Conservation (phyloP, 75 land plant genomes). For the Ceratopteris richardii region DNA sequence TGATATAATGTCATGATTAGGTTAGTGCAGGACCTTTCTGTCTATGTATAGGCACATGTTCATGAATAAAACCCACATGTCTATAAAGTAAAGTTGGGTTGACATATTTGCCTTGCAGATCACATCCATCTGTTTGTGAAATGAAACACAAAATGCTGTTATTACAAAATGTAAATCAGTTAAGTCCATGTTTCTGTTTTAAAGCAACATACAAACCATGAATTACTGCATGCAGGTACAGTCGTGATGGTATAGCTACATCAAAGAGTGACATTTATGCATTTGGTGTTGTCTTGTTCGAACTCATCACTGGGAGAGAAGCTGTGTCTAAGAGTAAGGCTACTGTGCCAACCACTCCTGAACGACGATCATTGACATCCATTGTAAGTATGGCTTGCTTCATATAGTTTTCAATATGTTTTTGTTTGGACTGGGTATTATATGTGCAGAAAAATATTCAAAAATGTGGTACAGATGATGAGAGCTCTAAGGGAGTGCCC, state of each 20-base stretch:
- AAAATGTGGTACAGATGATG: slow-evolving; percentile 49
- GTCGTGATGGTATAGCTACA: slow-evolving; percentile 71
- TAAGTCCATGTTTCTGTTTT: not conserved
- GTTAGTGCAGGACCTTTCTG: no score
- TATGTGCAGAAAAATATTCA: no score
- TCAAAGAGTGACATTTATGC: slow-evolving; percentile 85
- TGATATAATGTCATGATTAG: no score
- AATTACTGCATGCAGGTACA: slow-evolving; percentile 35
- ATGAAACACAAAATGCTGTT: not conserved
- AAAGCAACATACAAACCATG: not conserved
- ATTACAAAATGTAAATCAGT: not conserved
- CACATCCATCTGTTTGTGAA: no score
- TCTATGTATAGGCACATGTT: no score
- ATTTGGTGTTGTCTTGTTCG: slow-evolving; percentile 88
- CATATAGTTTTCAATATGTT: no score
- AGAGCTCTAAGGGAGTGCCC: slow-evolving; percentile 45
- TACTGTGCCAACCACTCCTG: slow-evolving; percentile 27
- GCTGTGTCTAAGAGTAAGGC: slow-evolving; percentile 51
- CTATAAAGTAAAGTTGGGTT: no score
- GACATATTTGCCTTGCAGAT: no score
- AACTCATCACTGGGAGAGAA: slow-evolving; percentile 66
- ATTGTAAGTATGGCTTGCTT: slow-evolving; percentile 57
- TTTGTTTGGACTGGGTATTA: no score
- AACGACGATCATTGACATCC: slow-evolving; percentile 71
- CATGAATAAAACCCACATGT: no score